phyloP scores from a whole-genome alignment of 176 grass and related monocot species.

The Ananas comosus region DNA sequence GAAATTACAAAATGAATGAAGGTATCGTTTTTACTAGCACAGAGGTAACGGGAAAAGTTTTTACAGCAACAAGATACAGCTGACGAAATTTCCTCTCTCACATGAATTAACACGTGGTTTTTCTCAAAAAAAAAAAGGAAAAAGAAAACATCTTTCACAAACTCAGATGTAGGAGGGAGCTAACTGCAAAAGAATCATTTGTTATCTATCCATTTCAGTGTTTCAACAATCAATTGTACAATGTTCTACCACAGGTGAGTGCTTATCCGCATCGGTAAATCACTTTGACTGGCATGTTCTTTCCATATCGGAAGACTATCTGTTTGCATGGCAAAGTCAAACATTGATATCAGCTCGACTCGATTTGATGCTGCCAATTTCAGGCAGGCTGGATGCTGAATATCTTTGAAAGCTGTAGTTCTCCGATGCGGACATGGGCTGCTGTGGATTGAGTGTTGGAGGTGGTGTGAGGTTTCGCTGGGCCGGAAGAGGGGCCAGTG shows the following conservation, averaged over 20 bases:
- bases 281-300: neutral
- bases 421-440: constrained; percentile 57
- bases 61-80: no score
- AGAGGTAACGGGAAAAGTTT: no score
- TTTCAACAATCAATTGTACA: no score
- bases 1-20: no score
- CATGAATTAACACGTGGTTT: no score
- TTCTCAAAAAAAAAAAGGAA: no score
- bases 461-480: constrained; percentile 75
- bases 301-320: neutral
- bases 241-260: neutral
- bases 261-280: neutral
- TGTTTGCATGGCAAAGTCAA: constrained; percentile 18
- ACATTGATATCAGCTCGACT: constrained; percentile 72
- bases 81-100: no score
- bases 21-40: no score
- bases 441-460: constrained; percentile 61
- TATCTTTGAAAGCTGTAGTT: constrained; percentile 80
- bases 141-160: no score
- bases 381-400: constrained; percentile 38
- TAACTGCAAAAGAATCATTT: no score
- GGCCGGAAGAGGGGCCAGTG: constrained; percentile 46
- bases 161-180: no score
- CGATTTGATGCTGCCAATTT: constrained; percentile 37
- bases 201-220: no score